Conservation (phyloP, 2,329 filamentous ascomycete genomes). For the Aspergillus udagawae region DNA sequence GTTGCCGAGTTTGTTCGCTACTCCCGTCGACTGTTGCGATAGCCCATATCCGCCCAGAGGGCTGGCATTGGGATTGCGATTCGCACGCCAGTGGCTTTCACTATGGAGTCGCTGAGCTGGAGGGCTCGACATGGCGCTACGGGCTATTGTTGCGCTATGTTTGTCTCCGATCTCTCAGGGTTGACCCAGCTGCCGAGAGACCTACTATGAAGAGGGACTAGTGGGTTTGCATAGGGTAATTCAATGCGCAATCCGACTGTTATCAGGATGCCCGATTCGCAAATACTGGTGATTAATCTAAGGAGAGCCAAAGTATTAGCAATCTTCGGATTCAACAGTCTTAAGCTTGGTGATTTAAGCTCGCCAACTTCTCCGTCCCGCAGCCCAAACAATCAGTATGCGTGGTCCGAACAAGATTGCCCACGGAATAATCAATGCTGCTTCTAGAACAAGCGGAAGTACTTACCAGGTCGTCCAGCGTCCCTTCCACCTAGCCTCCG, state of each 20-base stretch:
- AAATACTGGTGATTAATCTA: not conserved
- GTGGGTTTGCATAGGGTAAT: not conserved
- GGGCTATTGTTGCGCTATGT: conserved; percentile 59
- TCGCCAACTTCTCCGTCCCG: not conserved
- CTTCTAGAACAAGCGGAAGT: not conserved
- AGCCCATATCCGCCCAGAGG: conserved; percentile 38
- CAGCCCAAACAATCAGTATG: not conserved
- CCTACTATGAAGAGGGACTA: not conserved
- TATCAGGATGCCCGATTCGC: not conserved
- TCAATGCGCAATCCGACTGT: not conserved
- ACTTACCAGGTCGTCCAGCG: not conserved
- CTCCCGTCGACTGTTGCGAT: conserved; percentile 37
- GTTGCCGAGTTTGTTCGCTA: conserved; percentile 60
- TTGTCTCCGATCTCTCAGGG: conserved; percentile 2
- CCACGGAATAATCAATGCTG: not conserved
- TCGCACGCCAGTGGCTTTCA: conserved; percentile 56
- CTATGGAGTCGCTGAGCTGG: conserved; percentile 64
- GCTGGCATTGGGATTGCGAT: conserved; percentile 42
- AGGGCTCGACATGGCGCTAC: conserved; percentile 66
- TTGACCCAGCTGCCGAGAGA: not conserved
- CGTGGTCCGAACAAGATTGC: not conserved
- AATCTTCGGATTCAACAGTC: not conserved
- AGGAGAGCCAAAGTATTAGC: not conserved
- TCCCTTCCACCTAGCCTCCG: not conserved
- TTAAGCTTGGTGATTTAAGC: not conserved